Evolutionary conservation across 2,329 filamentous ascomycete species (phyloP), one percentile per base, ranked within the genome.

Genomic region (Myriosclerotinia scirpicola): DNA sequence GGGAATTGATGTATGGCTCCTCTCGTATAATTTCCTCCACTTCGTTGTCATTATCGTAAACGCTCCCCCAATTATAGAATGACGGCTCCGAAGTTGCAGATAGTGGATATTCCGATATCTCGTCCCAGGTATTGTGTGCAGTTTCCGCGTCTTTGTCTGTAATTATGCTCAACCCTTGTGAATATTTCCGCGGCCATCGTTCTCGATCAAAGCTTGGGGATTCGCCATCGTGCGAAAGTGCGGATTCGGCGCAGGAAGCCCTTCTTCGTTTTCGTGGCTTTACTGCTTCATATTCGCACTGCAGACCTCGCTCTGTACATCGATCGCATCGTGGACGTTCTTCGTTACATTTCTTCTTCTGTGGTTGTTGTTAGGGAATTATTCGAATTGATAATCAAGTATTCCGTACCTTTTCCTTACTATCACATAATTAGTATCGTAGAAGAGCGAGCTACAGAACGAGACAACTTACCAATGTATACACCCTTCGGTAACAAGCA

Each of bases 311-410:
- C 64, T 76, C 74, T 8, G 59, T 66, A 59, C 75, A 76, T 46
- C 75, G 71, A 67, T 76, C 73, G 69, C 75, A 76, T 55, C 68
- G 68, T 2, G 75, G 75, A 30, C 73, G 71, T 61, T 69, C 66
- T 54, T 76, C 75, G 69, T 76, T 75, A 44, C 75, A 76, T 68
- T 76, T 76, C 71, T 76, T 76, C 68, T 76, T 76, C 74, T 76
- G 68, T 20, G 42, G 34, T 30, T 38, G 17, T 30, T 48, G 46
- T 74, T 58, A 73, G 69, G 63, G 42, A 53, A 40, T 54, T 38
- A 48, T 15, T 7, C 50, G 26, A 15, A 50, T 48, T 54, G 22
- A 26, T 42, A 55, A 26, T 40, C 30, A 17, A n/a, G 15, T 20
- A 38, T 48, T 30, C 20, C 50, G 60, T 72, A 75, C 75, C 74